phyloP scores from a whole-genome alignment of 352 stramenopile species.

The Stephanocyclus meneghinianus region DNA sequence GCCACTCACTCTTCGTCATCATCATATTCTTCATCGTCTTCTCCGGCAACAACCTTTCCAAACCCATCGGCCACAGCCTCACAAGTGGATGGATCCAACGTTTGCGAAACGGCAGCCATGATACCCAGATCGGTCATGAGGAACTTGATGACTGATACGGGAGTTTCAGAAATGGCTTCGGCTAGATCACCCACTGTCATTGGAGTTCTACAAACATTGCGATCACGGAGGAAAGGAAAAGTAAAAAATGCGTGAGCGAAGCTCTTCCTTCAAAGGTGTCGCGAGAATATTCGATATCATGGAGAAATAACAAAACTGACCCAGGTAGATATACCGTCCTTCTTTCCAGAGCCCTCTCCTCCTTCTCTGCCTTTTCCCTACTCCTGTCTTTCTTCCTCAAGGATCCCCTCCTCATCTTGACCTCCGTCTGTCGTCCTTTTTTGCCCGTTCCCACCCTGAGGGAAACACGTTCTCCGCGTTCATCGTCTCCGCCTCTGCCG shows the following conservation, averaged over 20 bases:
- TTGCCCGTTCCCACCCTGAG: slow-evolving; percentile 65
- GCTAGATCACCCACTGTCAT: slow-evolving; percentile 73
- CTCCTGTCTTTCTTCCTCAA: slow-evolving; percentile 70
- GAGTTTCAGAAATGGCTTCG: slow-evolving; percentile 74
- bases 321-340: slow-evolving; percentile 69
- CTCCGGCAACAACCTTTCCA: slow-evolving; percentile 77
- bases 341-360: slow-evolving; percentile 64
- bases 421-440: slow-evolving; percentile 51
- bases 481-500: slow-evolving; percentile 1
- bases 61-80: slow-evolving; percentile 82
- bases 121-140: slow-evolving; percentile 86
- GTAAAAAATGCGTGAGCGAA: not conserved
- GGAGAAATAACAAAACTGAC: slow-evolving; percentile 40
- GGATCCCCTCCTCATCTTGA: slow-evolving; percentile 56
- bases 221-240: not conserved
- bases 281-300: slow-evolving; percentile 6
- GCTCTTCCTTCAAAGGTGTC: not conserved
- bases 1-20: slow-evolving; percentile 60
- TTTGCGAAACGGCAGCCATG: slow-evolving; percentile 84
- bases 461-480: slow-evolving; percentile 39
- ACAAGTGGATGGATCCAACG: slow-evolving; percentile 80
- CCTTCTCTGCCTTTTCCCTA: slow-evolving; percentile 58
- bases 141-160: slow-evolving; percentile 83
- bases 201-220: slow-evolving; percentile 51
- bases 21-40: slow-evolving; percentile 66